Base-by-base conservation (phyloP, 108 stramenopile species). In the Fragilaria radians region DNA sequence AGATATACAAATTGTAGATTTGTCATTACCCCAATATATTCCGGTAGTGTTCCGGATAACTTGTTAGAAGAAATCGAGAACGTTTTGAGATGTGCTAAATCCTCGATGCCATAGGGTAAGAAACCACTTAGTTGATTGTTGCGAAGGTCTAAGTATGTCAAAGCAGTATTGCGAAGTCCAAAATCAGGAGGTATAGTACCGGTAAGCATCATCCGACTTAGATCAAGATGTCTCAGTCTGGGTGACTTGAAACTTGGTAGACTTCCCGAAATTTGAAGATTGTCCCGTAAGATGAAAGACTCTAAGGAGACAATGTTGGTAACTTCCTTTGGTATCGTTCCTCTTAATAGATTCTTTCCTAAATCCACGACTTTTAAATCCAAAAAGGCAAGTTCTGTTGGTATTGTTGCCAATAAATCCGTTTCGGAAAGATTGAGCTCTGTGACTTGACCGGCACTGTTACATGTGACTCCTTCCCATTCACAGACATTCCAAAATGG, bases 381-480 rank as follows among this genome's bases (percentile, higher is more conserved):
- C 29, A 79, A 49, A 19, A 55, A 28, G 3, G 66, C 71, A 46
- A 70, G 30, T 26, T 72, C 67, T 17, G 59, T 47, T 3, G 78
- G 74, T 21, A 76, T 61, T 19, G 71, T 76, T 3, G 54, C 78
- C 36, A 62, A 69, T 4, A 79, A 46, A 18, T 72, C 74, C 29
- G 28, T 21, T 24, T 34, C 57, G 21, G 59, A 47, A 1, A 79
- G 28, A 36, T 23, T 36, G 24, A 79, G 58, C 3, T 34, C 42
- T 23, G 45, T 62, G n/a, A 79, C 53, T 22, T 62, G 31, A 5
- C 30, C 33, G 26, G 28, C 57, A 33, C 47, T 45, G 24, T 63
- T 31, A 59, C 79, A 80, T 28, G 52, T 51, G 33, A 80, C 45
- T 36, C 75, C 75, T 24, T 76, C 61, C 79, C 79, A 80, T 28